Evolutionary conservation across 179 eudicot genomes (phyloP).

Genomic region (Camellia oleifera): DNA sequence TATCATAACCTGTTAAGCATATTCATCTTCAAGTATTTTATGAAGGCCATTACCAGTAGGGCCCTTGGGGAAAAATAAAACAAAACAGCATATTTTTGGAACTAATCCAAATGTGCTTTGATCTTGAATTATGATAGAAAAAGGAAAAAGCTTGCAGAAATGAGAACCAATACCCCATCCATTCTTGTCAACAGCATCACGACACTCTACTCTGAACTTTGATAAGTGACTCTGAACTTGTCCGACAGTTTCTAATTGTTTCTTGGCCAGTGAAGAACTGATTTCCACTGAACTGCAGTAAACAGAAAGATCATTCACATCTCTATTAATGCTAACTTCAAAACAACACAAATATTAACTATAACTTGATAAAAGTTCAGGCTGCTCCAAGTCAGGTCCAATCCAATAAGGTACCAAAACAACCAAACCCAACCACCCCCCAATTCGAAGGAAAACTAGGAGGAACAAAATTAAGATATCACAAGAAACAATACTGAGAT

Average conservation of each 20-base stretch:
- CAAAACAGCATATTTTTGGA: background rate
- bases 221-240: conserved; percentile 74
- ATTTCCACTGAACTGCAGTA: conserved; percentile 89
- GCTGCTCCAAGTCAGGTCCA: background rate
- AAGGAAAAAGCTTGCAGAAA: background rate
- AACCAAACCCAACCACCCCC: background rate
- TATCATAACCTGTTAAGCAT: background rate
- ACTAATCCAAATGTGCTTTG: background rate
- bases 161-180: conserved; percentile 75
- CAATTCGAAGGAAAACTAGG: background rate
- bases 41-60: background rate
- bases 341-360: background rate
- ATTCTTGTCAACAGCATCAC: conserved; percentile 84
- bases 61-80: background rate
- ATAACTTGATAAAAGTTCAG: background rate
- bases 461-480: background rate
- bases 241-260: conserved; percentile 80
- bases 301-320: conserved; percentile 14
- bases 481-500: background rate
- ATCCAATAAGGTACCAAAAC: background rate
- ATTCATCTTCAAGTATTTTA: background rate
- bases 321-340: background rate
- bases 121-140: background rate
- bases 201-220: conserved; percentile 78
- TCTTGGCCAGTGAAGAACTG: conserved; percentile 81